These are phyloP conservation scores for Naumovozyma dairenensis DNA, from an alignment of 805 yeast species.

Conservation along the genomic window DNA sequence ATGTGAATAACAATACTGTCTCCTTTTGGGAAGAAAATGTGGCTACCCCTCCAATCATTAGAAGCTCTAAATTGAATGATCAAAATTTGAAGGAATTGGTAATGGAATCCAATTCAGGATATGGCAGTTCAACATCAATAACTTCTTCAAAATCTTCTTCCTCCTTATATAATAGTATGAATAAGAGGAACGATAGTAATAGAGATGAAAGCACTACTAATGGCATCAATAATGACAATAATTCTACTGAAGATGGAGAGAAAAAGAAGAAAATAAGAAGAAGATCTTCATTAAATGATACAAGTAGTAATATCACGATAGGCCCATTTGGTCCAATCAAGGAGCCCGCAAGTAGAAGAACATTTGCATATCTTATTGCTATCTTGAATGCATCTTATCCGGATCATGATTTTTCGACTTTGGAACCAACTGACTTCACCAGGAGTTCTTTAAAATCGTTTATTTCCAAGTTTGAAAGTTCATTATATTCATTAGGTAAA, in stretches of 20 bases:
- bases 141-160: no score
- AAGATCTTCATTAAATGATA: conserved; percentile 21
- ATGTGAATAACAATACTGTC: neutral
- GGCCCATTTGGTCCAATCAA: conserved; percentile 90
- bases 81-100: conserved; percentile 29
- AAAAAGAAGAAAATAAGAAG: conserved; percentile 13
- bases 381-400: conserved; percentile 89
- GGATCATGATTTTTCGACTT: conserved; percentile 84
- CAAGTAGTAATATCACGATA: conserved; percentile 21
- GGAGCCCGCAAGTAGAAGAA: conserved; percentile 74
- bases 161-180: no score
- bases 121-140: conserved; percentile 24
- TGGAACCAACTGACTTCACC: conserved; percentile 69
- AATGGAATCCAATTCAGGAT: conserved; percentile 18
- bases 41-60: conserved; percentile 4
- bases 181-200: conserved; percentile 4
- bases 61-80: conserved; percentile 26
- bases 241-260: neutral
- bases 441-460: conserved; percentile 42
- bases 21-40: neutral
- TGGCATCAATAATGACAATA: conserved; percentile 12
- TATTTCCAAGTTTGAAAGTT: conserved; percentile 63
- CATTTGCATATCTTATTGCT: conserved; percentile 84
- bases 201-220: conserved; percentile 23
- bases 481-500: conserved; percentile 58